A percentile compares a stretch with the other conserved stretches of the same genome.
These are phyloP conservation scores for Penicillium sp. DNA, from an alignment of 2,329 filamentous ascomycete species.

Conservation along the genomic window DNA sequence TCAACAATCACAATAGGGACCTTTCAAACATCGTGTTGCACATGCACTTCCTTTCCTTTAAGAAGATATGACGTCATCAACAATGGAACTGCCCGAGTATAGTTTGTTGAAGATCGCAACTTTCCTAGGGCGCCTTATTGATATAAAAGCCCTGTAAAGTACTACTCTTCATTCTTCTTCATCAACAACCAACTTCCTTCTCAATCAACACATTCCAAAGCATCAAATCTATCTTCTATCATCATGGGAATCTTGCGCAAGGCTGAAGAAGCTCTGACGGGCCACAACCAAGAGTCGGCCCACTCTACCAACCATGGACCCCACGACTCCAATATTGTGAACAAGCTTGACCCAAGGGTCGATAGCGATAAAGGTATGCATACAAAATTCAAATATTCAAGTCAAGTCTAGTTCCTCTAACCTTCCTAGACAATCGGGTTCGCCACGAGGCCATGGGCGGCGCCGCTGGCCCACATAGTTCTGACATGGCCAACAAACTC, in stretches of 20 bases:
- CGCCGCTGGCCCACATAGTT: conserved; percentile 6
- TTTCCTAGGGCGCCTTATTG: background rate
- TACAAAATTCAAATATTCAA: background rate
- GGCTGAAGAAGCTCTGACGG: conserved; percentile 3
- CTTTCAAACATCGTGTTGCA: background rate
- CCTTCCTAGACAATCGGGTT: background rate
- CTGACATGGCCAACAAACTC: conserved; percentile 5
- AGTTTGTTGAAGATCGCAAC: background rate
- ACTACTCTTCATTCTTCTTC: background rate
- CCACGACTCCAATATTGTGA: conserved; percentile 8
- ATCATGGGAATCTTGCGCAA: conserved; percentile 4
- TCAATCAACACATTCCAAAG: background rate
- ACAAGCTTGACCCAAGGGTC: conserved; percentile 7
- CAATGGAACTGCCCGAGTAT: background rate
- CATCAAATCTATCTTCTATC: background rate
- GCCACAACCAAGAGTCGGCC: background rate
- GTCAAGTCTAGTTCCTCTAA: background rate
- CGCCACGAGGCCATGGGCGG: background rate
- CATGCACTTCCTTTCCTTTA: background rate
- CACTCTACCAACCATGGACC: conserved; percentile 7
- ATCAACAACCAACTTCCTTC: background rate
- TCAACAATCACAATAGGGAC: background rate
- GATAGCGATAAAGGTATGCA: background rate
- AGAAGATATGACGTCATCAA: background rate
- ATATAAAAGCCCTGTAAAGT: background rate